A percentile compares a stretch with the other conserved stretches of the same genome.
Conservation (phyloP, 768 basidiomycete species). For the Pleurotus giganteus region DNA sequence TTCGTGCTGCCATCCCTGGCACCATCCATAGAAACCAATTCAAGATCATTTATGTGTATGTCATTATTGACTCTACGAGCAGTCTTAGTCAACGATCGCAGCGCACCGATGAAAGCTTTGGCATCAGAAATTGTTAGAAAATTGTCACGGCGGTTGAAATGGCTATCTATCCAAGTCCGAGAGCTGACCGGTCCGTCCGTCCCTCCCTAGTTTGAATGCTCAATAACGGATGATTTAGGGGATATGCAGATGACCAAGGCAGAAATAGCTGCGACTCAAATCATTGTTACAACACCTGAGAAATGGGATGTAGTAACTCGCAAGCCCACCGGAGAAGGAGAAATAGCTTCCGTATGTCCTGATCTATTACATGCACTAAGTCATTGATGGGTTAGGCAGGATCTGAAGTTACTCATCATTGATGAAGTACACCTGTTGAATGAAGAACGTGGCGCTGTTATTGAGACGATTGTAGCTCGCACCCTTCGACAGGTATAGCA, state of each 20-base stretch:
- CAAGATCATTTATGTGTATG: slow-evolving; percentile 96
- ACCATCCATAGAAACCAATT: slow-evolving; percentile 71
- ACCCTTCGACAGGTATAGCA: slow-evolving; percentile 79
- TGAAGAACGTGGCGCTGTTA: slow-evolving; percentile 96
- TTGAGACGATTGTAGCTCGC: slow-evolving; percentile 96
- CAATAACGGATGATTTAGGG: slow-evolving; percentile 40
- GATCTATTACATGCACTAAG: background rate
- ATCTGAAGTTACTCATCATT: slow-evolving; percentile 91
- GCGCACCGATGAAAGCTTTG: slow-evolving; percentile 97
- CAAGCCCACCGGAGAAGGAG: slow-evolving; percentile 95
- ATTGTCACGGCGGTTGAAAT: slow-evolving; percentile 82
- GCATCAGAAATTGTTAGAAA: slow-evolving; percentile 96
- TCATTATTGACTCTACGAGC: slow-evolving; percentile 1
- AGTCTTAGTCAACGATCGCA: slow-evolving; percentile 23
- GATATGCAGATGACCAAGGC: slow-evolving; percentile 97
- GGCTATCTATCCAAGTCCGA: slow-evolving; percentile 83
- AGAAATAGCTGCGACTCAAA: slow-evolving; percentile 93
- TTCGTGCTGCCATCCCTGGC: slow-evolving; percentile 33
- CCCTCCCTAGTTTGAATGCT: background rate
- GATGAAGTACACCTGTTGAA: slow-evolving; percentile 97
- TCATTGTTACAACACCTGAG: slow-evolving; percentile 98
- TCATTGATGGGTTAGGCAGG: slow-evolving; percentile 41
- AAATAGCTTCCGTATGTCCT: slow-evolving; percentile 79
- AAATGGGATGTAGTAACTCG: slow-evolving; percentile 99
- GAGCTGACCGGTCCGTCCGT: slow-evolving; percentile 79